Percentiles rank a stretch among this genome's conserved stretches.
phyloP scores from a whole-genome alignment of 2,329 filamentous ascomycete species.

The Coniochaeta sp. region DNA sequence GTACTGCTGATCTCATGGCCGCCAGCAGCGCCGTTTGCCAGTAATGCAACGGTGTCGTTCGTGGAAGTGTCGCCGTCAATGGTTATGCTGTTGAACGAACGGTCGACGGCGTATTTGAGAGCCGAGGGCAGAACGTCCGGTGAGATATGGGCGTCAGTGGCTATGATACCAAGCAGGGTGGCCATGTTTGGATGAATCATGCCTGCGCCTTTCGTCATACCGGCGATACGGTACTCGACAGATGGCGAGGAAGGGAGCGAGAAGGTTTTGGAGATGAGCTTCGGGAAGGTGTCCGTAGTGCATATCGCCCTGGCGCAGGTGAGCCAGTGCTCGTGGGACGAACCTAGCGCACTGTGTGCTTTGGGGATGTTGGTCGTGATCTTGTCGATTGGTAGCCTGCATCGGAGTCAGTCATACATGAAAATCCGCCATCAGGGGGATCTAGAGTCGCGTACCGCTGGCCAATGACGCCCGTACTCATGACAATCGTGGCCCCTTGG shows the following conservation, averaged over 20 bases:
- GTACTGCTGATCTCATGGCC: conserved; percentile 53
- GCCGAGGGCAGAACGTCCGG: conserved; percentile 59
- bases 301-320: conserved; percentile 84
- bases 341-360: conserved; percentile 64
- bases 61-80: conserved; percentile 97
- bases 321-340: conserved; percentile 80
- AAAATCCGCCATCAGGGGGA: conserved; percentile 1
- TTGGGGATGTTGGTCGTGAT: conserved; percentile 77
- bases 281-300: conserved; percentile 97
- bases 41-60: conserved; percentile 88
- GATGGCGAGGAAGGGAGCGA: conserved; percentile 71
- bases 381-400: conserved; percentile 78
- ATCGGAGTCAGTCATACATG: conserved; percentile 6
- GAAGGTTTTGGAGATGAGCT: conserved; percentile 81
- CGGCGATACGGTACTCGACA: conserved; percentile 75
- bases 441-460: conserved; percentile 54
- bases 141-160: conserved; percentile 80
- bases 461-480: conserved; percentile 98
- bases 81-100: conserved; percentile 93
- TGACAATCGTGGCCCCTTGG: conserved; percentile 67
- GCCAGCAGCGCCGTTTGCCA: conserved; percentile 92
- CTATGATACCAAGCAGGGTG: conserved; percentile 83
- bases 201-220: conserved; percentile 95
- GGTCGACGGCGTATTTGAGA: conserved; percentile 67
- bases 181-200: conserved; percentile 99